Base-by-base conservation (phyloP, 495 filamentous ascomycete genomes). In the Daldinia concentrica region DNA sequence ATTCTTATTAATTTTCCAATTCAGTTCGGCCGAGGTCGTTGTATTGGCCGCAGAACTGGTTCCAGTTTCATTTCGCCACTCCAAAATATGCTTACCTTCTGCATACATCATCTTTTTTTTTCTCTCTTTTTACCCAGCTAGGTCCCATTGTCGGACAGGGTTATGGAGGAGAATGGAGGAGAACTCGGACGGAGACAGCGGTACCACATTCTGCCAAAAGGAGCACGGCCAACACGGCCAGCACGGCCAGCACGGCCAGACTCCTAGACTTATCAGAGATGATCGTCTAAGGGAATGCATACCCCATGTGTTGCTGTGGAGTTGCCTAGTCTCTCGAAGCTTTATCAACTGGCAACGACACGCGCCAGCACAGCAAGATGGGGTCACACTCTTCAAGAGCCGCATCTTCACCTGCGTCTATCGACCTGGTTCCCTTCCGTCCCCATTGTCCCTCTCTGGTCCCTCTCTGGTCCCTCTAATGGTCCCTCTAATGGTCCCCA, bases 331-430 rank as follows among this genome's bases (percentile, higher is more conserved):
- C 85, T 82, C 86, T 74, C 79, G 80, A 80, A 77, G 69, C 81
- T 88, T 82, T 86, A 88, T 87, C 83, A 85, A 92, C 90, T 95
- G 93, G 93, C 85, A 87, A 89, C 83, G 86, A 92, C 84, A 84
- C 81, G 90, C 90, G 93, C 93, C 93, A 97, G 85, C 93, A 89
- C 93, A 97, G 93, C 93, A 92, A 84, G 79, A 86, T 84, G 85
- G 85, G 80, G 84, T 86, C 84, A 81, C 84, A 85, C 85, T 80
- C 77, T 82, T 85, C 80, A 82, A 83, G 82, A 88, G 86, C 85
- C 86, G 86, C 86, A 88, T 86, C 81, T 83, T 80, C 75, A 80
- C 84, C 79, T 86, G 83, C 86, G 79, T 82, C 81, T 79, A 78
- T 77, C 78, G 81, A 85, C 80, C 80, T 76, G 78, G 77, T 81